phyloP scores from a whole-genome alignment of 768 basidiomycete species.

The Boletus coccyginus region DNA sequence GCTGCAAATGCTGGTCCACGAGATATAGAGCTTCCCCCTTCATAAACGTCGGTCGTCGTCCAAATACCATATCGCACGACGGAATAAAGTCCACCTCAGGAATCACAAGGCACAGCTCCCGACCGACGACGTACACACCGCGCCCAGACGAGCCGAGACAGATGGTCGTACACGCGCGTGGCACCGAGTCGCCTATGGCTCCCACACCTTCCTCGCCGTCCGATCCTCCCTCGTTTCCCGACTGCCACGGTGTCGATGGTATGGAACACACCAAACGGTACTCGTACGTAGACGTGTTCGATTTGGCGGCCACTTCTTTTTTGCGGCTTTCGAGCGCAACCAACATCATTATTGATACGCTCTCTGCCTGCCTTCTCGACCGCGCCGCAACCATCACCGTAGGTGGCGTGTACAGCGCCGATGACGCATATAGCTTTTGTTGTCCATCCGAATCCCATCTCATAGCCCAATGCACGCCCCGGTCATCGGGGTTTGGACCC shows the following conservation, averaged over 20 bases:
- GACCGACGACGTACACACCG: conserved; percentile 25
- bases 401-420: background rate
- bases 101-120: conserved; percentile 22
- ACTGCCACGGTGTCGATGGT: background rate
- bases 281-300: conserved; percentile 20
- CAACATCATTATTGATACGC: conserved; percentile 25
- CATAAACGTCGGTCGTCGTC: conserved; percentile 30
- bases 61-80: conserved; percentile 30
- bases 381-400: conserved; percentile 28
- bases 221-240: too few species aligned
- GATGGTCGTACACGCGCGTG: conserved; percentile 14
- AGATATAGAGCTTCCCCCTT: conserved; percentile 18
- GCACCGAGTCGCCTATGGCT: background rate
- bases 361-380: conserved; percentile 5
- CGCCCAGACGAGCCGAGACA: conserved; percentile 29
- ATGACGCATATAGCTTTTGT: background rate
- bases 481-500: too few species aligned
- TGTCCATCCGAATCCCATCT: background rate
- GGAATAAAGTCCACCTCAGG: conserved; percentile 24
- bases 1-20: conserved; percentile 2
- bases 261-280: conserved; percentile 11
- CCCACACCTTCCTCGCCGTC: background rate
- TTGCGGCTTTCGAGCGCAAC: conserved; percentile 14
- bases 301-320: background rate
- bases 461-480: background rate